These are phyloP conservation scores for Neurospora sp. DNA, from an alignment of 495 filamentous ascomycete species.

Conservation along the genomic window DNA sequence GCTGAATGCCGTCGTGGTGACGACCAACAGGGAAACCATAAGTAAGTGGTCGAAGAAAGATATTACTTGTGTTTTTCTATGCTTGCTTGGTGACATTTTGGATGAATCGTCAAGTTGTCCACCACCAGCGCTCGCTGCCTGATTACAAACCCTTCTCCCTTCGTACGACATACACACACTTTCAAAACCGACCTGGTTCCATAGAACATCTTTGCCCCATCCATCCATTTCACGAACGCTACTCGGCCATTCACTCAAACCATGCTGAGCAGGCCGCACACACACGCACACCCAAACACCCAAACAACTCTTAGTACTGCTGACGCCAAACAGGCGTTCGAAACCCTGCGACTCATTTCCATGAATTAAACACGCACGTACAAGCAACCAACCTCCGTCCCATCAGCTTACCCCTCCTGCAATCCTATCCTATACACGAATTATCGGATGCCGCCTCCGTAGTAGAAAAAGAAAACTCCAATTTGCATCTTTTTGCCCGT, in stretches of 20 bases:
- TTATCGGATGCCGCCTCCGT: background rate
- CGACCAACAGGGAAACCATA: background rate
- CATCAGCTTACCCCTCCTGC: background rate
- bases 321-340: too few relatives aligned
- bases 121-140: background rate
- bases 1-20: too few relatives aligned
- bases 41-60: background rate
- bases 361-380: background rate
- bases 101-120: background rate
- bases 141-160: background rate
- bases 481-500: background rate
- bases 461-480: background rate
- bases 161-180: background rate
- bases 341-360: too few relatives aligned
- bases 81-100: background rate
- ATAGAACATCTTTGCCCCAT: background rate
- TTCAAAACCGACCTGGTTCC: background rate
- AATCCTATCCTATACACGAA: background rate
- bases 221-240: background rate
- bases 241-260: background rate
- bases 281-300: too few relatives aligned
- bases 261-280: background rate
- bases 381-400: background rate
- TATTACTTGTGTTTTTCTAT: background rate
- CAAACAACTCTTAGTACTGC: too few relatives aligned